Base-by-base conservation (phyloP, 2,329 filamentous ascomycete species). In the Cladosporium sp. region DNA sequence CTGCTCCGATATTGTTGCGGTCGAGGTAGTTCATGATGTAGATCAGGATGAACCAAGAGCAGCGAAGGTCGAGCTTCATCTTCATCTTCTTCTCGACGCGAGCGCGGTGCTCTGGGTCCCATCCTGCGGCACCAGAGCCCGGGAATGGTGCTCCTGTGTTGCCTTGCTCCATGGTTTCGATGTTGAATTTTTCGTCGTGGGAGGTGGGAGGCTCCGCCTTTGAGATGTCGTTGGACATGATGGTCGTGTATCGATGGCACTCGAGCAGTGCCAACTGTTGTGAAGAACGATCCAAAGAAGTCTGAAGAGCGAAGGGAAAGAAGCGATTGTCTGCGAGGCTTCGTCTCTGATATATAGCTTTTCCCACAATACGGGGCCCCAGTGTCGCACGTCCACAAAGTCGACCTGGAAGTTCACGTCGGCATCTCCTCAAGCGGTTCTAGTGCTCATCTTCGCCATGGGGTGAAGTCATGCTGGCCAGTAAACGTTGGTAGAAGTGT, bases 11-110 rank as follows among this genome's bases (percentile, higher is more conserved):
- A 22, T 53, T 53, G 42, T 57, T 57, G 12, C 56, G 51, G 40
- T 56, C 54, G 5, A 57, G 38, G 40, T 54, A 56, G 44, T 57
- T 56, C 29, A 55, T 43, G 24, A 55, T 53, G 40, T 57, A 55
- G n/a, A 29, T 48, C 8, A 51, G 40, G 4, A 51, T 39, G 9
- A 51, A 43, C 4, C 38, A 12, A 1, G 19, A 17, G 9, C 40
- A 43, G 9, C 40, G 34, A 6, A n/a, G 3, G 24, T 51, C 48
- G 17, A 51, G 34, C 11, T 51, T 51, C 1, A 40, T 13, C 13
- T 39, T 30, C 40, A 51, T 43, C 27, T 41, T 51, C 22, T 51
- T 51, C 32, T 51, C 48, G 11, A 51, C 45, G 9, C 45, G 45
- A 32, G 45, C 45, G 24, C 45, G 45, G 37, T 40, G 27, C 29